A percentile compares a stretch with the other conserved stretches of the same genome.
Conservation (phyloP, 2,329 filamentous ascomycete genomes). For the Lojkania enalia region DNA sequence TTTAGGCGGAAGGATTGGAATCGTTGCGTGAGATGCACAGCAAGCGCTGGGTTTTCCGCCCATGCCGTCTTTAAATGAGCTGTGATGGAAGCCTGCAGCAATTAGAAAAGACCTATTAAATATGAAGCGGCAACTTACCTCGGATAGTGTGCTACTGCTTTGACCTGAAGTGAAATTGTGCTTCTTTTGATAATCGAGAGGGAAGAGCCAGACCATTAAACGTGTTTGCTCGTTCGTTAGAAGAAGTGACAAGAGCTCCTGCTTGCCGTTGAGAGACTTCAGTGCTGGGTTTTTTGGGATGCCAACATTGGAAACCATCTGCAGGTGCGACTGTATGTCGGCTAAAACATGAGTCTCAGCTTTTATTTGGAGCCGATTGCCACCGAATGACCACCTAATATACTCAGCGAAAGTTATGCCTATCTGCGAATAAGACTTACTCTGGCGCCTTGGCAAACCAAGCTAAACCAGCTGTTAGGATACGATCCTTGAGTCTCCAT, state of each 20-base stretch:
- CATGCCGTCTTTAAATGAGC: slow-evolving; percentile 80
- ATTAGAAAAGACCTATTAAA: slow-evolving; percentile 13
- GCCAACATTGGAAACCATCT: slow-evolving; percentile 65
- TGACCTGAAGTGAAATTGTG: slow-evolving; percentile 53
- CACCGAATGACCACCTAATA: slow-evolving; percentile 84
- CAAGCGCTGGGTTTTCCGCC: slow-evolving; percentile 80
- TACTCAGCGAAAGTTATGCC: slow-evolving; percentile 9
- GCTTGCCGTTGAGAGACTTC: slow-evolving; percentile 73
- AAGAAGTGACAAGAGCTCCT: slow-evolving; percentile 78
- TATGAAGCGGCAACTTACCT: slow-evolving; percentile 33
- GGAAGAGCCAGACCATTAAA: slow-evolving; percentile 86
- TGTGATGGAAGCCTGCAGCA: slow-evolving; percentile 56
- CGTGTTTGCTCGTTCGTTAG: slow-evolving; percentile 83
- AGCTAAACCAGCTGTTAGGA: slow-evolving; percentile 79
- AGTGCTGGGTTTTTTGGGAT: slow-evolving; percentile 52
- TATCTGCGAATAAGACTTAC: slow-evolving; percentile 37
- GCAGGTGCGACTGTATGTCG: slow-evolving; percentile 72
- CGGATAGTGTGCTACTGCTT: slow-evolving; percentile 46
- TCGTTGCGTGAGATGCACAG: slow-evolving; percentile 79
- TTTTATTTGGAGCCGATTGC: slow-evolving; percentile 89
- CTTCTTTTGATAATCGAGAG: slow-evolving; percentile 67
- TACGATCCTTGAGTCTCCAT: slow-evolving; percentile 85
- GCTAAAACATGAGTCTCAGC: slow-evolving; percentile 82
- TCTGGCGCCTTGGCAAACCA: slow-evolving; percentile 86
- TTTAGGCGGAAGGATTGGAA: slow-evolving; percentile 76